Conservation (phyloP, 2,329 filamentous ascomycete genomes). For the Epichloe coenophiala region DNA sequence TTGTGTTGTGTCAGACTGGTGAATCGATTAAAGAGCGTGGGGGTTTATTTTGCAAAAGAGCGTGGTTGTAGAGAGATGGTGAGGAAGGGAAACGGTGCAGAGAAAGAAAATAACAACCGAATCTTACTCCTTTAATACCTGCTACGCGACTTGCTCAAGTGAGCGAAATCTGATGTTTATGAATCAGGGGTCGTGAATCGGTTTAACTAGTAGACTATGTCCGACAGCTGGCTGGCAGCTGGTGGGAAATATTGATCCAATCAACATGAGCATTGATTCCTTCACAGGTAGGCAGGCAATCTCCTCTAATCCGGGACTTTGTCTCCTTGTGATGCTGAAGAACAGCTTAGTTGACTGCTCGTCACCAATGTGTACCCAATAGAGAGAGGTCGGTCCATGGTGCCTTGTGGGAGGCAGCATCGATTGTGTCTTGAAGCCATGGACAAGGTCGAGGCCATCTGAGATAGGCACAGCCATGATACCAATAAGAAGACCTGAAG, state of each 20-base stretch:
- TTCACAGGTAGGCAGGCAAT: neutral
- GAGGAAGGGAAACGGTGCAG: too few species aligned
- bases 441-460: neutral
- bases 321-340: neutral
- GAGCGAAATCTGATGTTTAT: conserved; percentile 1
- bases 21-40: conserved; percentile 1
- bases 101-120: neutral
- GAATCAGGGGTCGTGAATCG: neutral
- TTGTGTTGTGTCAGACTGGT: neutral
- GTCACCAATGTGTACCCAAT: neutral
- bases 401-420: neutral
- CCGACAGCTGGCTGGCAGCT: conserved; percentile 5
- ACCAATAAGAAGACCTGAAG: neutral
- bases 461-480: neutral
- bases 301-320: neutral
- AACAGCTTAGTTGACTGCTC: neutral
- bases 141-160: conserved; percentile 1
- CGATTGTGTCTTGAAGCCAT: neutral
- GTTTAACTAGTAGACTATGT: neutral
- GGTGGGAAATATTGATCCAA: neutral
- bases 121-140: too few species aligned
- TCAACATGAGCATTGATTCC: neutral
- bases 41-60: neutral
- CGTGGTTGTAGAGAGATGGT: neutral
- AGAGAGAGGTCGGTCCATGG: neutral